Conservation (phyloP, 2,329 filamentous ascomycete species). For the Sphaerostilbella broomeana region DNA sequence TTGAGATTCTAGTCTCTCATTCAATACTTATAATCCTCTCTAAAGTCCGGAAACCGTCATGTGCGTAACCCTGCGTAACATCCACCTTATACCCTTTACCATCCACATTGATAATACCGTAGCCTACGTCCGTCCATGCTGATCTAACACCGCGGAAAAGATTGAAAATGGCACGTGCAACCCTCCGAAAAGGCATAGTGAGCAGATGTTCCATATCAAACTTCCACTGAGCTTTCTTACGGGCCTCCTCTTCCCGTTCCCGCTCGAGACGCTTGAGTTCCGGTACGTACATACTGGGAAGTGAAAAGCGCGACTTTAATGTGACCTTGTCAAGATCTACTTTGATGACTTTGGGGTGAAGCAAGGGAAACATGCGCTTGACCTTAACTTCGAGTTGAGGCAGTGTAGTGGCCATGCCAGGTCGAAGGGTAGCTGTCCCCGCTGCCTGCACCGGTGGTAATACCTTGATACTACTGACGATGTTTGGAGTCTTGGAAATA, state of each 20-base stretch:
- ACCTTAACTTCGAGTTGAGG: constrained; percentile 48
- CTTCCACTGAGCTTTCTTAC: constrained; percentile 35
- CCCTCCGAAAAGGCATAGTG: constrained; percentile 51
- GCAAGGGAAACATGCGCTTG: constrained; percentile 43
- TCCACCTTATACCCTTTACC: constrained; percentile 51
- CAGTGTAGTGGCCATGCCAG: constrained; percentile 14
- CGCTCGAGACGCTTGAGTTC: constrained; percentile 26
- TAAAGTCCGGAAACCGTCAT: constrained; percentile 52
- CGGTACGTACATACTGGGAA: constrained; percentile 32
- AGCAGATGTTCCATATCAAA: constrained; percentile 50
- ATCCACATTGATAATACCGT: constrained; percentile 43
- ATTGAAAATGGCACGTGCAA: constrained; percentile 33
- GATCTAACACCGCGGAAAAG: constrained; percentile 42
- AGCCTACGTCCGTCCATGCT: constrained; percentile 51
- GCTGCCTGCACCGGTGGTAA: constrained; percentile 37
- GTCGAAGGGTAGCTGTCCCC: constrained; percentile 13
- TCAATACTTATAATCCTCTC: constrained; percentile 45
- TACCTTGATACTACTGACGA: constrained; percentile 53
- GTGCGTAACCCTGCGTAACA: constrained; percentile 48
- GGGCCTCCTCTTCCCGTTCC: constrained; percentile 31
- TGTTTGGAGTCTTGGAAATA: constrained; percentile 47
- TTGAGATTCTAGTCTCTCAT: no score
- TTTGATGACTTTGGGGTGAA: constrained; percentile 37
- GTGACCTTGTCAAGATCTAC: constrained; percentile 28
- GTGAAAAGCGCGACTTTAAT: constrained; percentile 33